phyloP scores from a whole-genome alignment of 2,329 filamentous ascomycete genomes.

The Nothophaeocryptopus gaeumannii region DNA sequence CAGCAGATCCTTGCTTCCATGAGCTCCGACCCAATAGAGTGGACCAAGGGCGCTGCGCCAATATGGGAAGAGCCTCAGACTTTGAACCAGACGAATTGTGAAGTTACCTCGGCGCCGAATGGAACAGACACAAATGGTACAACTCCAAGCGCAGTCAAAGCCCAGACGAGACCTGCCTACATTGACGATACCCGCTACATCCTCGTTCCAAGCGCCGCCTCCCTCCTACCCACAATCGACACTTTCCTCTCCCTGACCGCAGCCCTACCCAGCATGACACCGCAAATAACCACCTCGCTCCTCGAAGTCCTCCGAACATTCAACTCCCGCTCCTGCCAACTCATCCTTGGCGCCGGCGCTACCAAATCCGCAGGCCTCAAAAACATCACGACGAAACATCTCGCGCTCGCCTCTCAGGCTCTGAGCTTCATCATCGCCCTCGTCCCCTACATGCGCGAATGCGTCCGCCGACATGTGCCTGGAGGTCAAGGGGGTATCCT shows the following conservation, averaged over 20 bases:
- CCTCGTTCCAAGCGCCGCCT: constrained; percentile 76
- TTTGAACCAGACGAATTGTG: constrained; percentile 30
- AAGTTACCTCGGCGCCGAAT: constrained; percentile 10
- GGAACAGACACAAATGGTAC: constrained; percentile 21
- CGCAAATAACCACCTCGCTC: constrained; percentile 74
- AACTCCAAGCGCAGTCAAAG: constrained; percentile 12
- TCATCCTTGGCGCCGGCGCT: constrained; percentile 92
- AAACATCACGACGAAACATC: constrained; percentile 94
- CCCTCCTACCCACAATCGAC: constrained; percentile 77
- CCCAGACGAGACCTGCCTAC: constrained; percentile 51
- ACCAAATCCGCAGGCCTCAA: constrained; percentile 84
- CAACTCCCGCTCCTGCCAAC: constrained; percentile 92
- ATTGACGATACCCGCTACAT: constrained; percentile 85
- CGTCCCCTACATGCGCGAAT: constrained; percentile 87
- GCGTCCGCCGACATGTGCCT: constrained; percentile 71
- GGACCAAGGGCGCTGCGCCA: constrained; percentile 56
- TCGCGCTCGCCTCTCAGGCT: constrained; percentile 86
- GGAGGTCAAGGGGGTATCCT: constrained; percentile 53
- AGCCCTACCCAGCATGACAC: constrained; percentile 83
- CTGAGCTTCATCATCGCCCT: constrained; percentile 82
- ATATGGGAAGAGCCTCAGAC: constrained; percentile 47
- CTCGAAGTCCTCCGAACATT: constrained; percentile 88
- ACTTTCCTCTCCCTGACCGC: constrained; percentile 79
- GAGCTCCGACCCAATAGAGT: constrained; percentile 65
- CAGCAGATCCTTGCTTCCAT: constrained; percentile 65